A percentile compares a stretch with the other conserved stretches of the same genome.
Evolutionary conservation across 2,329 filamentous ascomycete species (phyloP).

Genomic region (Coniochaeta sp.): DNA sequence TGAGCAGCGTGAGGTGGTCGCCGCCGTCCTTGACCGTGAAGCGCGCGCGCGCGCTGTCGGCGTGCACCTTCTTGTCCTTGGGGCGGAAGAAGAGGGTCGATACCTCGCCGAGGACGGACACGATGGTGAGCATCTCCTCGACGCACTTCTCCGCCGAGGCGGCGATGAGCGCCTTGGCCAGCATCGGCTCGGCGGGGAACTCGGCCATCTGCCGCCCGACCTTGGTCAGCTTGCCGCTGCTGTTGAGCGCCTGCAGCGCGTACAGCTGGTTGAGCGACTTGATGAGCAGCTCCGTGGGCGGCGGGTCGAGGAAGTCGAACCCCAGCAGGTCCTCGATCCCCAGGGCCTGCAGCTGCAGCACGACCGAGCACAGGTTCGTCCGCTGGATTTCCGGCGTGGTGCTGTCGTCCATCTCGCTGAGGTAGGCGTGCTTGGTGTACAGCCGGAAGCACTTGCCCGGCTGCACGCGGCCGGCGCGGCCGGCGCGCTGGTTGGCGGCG

Average conservation of each 20-base stretch:
- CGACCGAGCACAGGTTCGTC: slow-evolving; percentile 77
- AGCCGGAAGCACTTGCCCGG: slow-evolving; percentile 90
- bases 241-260: slow-evolving; percentile 81
- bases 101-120: slow-evolving; percentile 89
- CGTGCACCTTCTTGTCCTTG: slow-evolving; percentile 95
- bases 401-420: slow-evolving; percentile 89
- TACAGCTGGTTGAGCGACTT: slow-evolving; percentile 86
- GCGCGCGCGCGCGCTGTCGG: slow-evolving; percentile 79
- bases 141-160: slow-evolving; percentile 89
- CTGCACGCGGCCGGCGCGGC: slow-evolving; percentile 84
- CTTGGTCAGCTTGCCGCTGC: slow-evolving; percentile 82
- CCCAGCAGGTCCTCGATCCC: slow-evolving; percentile 89
- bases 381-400: slow-evolving; percentile 91
- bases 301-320: slow-evolving; percentile 95
- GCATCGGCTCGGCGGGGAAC: slow-evolving; percentile 87
- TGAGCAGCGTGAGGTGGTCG: slow-evolving; percentile 81
- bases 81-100: slow-evolving; percentile 88
- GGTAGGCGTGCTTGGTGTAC: slow-evolving; percentile 89
- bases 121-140: slow-evolving; percentile 84
- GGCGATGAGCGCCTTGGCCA: slow-evolving; percentile 81
- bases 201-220: slow-evolving; percentile 91
- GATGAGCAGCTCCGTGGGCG: slow-evolving; percentile 82
- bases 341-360: slow-evolving; percentile 79
- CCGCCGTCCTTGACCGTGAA: slow-evolving; percentile 90
- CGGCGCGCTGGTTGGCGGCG: slow-evolving; percentile 86